Base-by-base conservation (phyloP, 2,329 filamentous ascomycete species). In the Fusarium sambucinum region DNA sequence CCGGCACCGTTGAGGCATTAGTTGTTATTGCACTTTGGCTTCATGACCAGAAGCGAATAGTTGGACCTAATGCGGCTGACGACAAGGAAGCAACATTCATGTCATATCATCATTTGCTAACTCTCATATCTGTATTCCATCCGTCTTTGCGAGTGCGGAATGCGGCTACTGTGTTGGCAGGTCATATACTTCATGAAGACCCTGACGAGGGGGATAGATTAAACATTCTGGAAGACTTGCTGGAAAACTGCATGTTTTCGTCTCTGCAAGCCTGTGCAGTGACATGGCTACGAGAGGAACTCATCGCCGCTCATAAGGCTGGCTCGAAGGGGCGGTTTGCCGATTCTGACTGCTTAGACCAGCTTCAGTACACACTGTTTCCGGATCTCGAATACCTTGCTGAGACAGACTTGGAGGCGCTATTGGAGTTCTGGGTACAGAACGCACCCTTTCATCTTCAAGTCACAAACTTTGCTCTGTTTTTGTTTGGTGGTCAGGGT, bases 211-310 rank as follows among this genome's bases (percentile, higher is more conserved):
- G 85, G 5, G 83, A 86, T 72, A 83, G 88, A 7, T 78, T 91
- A 17, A 81, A 83, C 29, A 90, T 91, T 66, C 82, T 91, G 11
- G 85, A 88, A 53, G 89, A 91, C 72, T 81, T 90, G 14, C 78
- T 91, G 14, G 87, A 90, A 76, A 88, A 90, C 74, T 90, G 88
- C 80, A 84, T 87, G 69, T 90, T 88, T 70, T 82, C 87, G 3
- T 82, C 85, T 1, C 80, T 91, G 37, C 89, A 89, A 74, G 88
- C 86, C 11, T 87, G 86, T 41, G 88, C 88, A 1, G 83, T 90
- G 6, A 83, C 83, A 6, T 91, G 89, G 89, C 77, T 90, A 33
- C 85, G 87, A 55, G 88, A 90, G 69, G 89, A 90, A 73, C 79
- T 90, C 17, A 81, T 89, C 11, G 75, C 81, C 6, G 83, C 85